A percentile compares a stretch with the other conserved stretches of the same genome.
phyloP scores from a whole-genome alignment of 1,284 basidiomycete species.

The Sporisorium reilianum region DNA sequence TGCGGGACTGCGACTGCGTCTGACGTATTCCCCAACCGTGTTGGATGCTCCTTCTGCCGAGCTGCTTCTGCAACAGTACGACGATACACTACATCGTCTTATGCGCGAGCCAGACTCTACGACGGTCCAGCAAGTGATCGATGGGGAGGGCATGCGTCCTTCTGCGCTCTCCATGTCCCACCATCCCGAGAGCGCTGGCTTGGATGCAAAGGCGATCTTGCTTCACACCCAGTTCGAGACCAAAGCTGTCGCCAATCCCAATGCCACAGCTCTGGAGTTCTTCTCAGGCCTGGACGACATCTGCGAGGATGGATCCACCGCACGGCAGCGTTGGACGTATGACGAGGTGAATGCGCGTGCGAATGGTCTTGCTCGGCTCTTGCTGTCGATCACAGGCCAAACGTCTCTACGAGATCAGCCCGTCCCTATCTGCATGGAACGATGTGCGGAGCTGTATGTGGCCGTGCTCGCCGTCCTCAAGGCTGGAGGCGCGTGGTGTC shows the following conservation, averaged over 20 bases:
- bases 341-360: slow-evolving; percentile 15
- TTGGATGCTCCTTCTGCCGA: slow-evolving; percentile 16
- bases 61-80: slow-evolving; percentile 23
- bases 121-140: slow-evolving; percentile 4
- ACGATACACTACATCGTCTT: slow-evolving; percentile 13
- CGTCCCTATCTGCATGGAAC: slow-evolving; percentile 26
- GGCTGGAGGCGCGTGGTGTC: slow-evolving; percentile 54
- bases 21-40: slow-evolving; percentile 19
- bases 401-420: slow-evolving; percentile 14
- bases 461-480: slow-evolving; percentile 30
- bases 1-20: neutral
- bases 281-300: neutral
- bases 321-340: slow-evolving; percentile 16
- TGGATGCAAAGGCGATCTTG: neutral
- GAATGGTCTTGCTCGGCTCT: slow-evolving; percentile 4
- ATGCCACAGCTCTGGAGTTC: slow-evolving; percentile 20
- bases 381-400: slow-evolving; percentile 9
- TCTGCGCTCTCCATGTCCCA: slow-evolving; percentile 5
- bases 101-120: slow-evolving; percentile 10
- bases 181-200: neutral
- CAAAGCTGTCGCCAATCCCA: neutral
- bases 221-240: slow-evolving; percentile 26
- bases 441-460: slow-evolving; percentile 21
- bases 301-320: neutral
- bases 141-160: slow-evolving; percentile 9